Base-by-base conservation (phyloP, 176 grass and related monocot genomes). In the Pontederia crassipes region DNA sequence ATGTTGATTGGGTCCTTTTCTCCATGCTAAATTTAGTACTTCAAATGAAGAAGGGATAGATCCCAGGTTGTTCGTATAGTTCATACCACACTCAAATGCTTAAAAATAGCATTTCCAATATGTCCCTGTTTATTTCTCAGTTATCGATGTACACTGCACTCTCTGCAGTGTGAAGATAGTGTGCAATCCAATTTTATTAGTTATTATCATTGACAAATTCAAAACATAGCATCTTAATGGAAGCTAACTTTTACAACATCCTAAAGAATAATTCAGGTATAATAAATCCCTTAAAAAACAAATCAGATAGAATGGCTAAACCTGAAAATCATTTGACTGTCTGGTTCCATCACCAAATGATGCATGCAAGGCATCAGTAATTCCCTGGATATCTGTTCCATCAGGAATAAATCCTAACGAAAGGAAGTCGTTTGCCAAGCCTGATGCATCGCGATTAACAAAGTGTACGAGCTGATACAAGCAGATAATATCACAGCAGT, bases 311-410 rank as follows among this genome's bases (percentile, higher is more conserved):
- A 67, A 71, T 65, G 53, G 65, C n/a, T 60, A 52, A 73, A 97
- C 92, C 92, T 91, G 87, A 68, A 97, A 97, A 69, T 91, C 87
- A 70, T 85, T 91, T 61, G 87, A 91, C 66, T 90, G 81, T 64
- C 81, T 81, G 50, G 69, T 90, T 35, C 59, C 76, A 57, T 59
- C 87, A 78, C 69, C 81, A 73, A 97, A 97, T 29, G 87, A 82
- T 72, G 77, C 29, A 52, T 8, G 56, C 52, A 97, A 78, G 0
- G 92, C 81, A 58, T 78, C 76, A 35, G 78, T 84, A 77, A 97
- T 76, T 46, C 66, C 79, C n/a, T 78, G 87, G 53, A 90, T 67
- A 68, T 97, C 83, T 49, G 83, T 88, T 77, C 87, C 92, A 76
- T 91, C 92, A 17, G 92, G 92, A 47, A 91, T 79, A 72, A 97